Base-by-base conservation (phyloP, 371 early-diverging fungal genomes). In the Rhizopus sp. region DNA sequence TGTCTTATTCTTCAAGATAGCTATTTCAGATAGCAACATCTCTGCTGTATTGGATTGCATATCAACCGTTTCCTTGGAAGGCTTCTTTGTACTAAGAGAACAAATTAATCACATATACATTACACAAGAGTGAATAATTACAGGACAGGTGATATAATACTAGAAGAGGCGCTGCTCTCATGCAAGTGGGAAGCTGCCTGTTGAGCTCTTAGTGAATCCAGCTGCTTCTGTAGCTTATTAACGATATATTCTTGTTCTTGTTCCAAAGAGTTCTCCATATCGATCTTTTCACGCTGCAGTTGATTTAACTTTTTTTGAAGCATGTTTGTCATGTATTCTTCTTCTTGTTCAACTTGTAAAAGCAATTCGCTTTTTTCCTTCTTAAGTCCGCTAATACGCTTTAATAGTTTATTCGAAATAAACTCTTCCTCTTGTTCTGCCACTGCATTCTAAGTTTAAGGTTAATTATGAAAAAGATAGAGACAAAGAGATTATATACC, bases 171-270 rank as follows among this genome's bases (percentile, higher is more conserved):
- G 60, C 72, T 52, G 62, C 73, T 47, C 57, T 69, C 44, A 62
- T 67, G 0, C 31, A 13, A 38, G 23, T 12, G 68, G 15, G 87
- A 83, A 17, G 70, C 50, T 30, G 60, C 51, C 45, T 75, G 76
- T 48, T 84, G 80, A 33, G 70, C 64, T 31, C 80, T 73, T 55
- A 83, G 61, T 7, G 75, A 69, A 46, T 86, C 87, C 50, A 85
- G 48, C 57, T 86, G 88, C 50, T 83, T 86, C 50, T 80, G 87
- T 38, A 85, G 69, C 48, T 73, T 81, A 61, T 92, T 92, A 38
- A 92, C 90, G 54, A 92, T 82, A 52, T 83, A 87, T 70, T 92
- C 93, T 65, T 92, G 93, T 55, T 92, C 92, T 64, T 88, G 91
- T 56, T 92, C 93, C 59, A 92, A 68, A 4, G 88, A 86, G 59